Conservation (phyloP, 169 alveolate species). For the Blepharisma undulans region DNA sequence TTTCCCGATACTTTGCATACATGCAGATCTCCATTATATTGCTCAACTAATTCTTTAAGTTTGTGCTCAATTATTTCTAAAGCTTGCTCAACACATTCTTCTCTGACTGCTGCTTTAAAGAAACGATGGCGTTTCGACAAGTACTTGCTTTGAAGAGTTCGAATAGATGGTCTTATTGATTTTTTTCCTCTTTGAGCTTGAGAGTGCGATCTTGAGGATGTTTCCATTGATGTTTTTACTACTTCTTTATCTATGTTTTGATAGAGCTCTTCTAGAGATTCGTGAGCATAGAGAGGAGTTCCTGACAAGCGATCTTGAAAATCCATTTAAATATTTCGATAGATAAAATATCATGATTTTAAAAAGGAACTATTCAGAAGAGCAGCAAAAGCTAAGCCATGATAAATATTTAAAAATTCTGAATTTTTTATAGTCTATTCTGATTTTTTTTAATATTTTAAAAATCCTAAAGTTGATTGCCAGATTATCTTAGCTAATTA, state of each 20-base stretch:
- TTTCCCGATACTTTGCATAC: slow-evolving; percentile 42
- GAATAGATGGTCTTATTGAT: neutral
- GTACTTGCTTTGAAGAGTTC: slow-evolving; percentile 37
- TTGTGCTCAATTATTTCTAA: slow-evolving; percentile 2
- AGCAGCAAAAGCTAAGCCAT: neutral
- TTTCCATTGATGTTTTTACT: neutral
- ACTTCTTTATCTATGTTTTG: neutral
- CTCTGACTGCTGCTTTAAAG: slow-evolving; percentile 13
- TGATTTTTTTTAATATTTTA: no score
- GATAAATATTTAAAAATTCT: no score
- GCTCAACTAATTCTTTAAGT: slow-evolving; percentile 35
- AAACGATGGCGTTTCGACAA: slow-evolving; percentile 24
- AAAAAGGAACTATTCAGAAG: neutral
- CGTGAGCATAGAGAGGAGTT: slow-evolving; percentile 35
- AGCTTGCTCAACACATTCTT: slow-evolving; percentile 28
- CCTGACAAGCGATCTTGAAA: slow-evolving; percentile 7
- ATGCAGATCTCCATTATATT: slow-evolving; percentile 36
- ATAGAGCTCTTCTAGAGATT: slow-evolving; percentile 32
- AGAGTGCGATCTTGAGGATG: neutral
- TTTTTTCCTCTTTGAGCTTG: neutral
- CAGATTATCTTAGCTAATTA: no score
- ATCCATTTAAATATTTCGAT: slow-evolving; percentile 1
- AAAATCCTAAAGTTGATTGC: no score
- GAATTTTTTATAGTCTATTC: no score
- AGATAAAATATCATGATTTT: neutral